A percentile compares a stretch with the other conserved stretches of the same genome.
Evolutionary conservation across 2,329 filamentous ascomycete species (phyloP).

Genomic region (Chrysosphaeria jannelii): DNA sequence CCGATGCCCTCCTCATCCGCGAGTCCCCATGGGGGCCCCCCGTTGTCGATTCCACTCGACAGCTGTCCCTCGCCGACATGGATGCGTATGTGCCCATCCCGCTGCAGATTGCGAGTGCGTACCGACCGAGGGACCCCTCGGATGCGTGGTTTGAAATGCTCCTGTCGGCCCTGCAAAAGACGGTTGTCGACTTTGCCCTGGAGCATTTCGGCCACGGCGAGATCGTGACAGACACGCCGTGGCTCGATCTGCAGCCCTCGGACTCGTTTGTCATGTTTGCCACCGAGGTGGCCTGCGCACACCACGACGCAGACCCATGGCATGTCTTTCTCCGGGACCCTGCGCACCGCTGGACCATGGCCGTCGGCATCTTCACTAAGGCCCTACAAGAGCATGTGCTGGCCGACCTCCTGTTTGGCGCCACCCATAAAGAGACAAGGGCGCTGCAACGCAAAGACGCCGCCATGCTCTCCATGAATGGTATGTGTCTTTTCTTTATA

Average conservation of each 20-base stretch:
- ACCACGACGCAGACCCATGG: conserved; percentile 9
- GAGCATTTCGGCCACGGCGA: conserved; percentile 1
- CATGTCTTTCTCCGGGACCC: conserved; percentile 8
- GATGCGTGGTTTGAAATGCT: conserved; percentile 7
- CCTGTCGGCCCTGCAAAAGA: conserved; percentile 7
- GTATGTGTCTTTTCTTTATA: too few relatives aligned
- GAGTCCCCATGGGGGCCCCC: too few relatives aligned
- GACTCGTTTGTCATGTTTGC: conserved; percentile 10
- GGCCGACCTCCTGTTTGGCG: conserved; percentile 12
- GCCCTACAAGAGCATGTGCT: conserved; percentile 12
- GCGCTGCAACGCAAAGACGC: conserved; percentile 9
- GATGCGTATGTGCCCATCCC: conserved; percentile 5
- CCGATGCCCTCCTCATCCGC: too few relatives aligned
- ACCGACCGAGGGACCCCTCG: conserved; percentile 5
- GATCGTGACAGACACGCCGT: conserved; percentile 3
- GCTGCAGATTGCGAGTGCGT: conserved; percentile 4
- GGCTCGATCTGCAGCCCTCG: conserved; percentile 6
- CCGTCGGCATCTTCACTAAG: conserved; percentile 10
- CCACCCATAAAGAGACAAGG: conserved; percentile 5
- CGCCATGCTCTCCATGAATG: conserved; percentile 8
- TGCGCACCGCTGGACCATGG: conserved; percentile 8
- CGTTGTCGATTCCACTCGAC: too few relatives aligned
- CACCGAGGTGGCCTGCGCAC: conserved; percentile 9
- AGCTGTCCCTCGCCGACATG: conserved; percentile 2
- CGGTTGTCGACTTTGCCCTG: conserved; percentile 5